Base-by-base conservation (phyloP, 2,329 filamentous ascomycete genomes). In the Exserohilum turcica region DNA sequence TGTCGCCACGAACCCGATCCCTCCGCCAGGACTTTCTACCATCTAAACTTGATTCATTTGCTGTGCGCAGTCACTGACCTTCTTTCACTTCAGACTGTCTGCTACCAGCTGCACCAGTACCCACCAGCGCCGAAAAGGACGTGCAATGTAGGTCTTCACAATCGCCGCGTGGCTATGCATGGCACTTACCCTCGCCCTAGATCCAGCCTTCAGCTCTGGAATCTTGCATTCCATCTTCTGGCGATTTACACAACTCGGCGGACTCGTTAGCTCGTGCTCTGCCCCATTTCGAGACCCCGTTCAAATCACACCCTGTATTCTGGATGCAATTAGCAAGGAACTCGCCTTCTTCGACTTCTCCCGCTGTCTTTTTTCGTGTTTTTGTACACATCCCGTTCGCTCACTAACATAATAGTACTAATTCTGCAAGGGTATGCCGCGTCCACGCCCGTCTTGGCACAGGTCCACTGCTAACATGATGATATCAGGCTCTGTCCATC, bases 251-350 rank as follows among this genome's bases (percentile, higher is more conserved):
- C 64, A 67, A 64, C 54, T 60, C 66, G 70, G 78, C 71, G 78
- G 79, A 81, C 77, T 77, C 79, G 79, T 81, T 81, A 79, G 76
- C 74, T 81, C 79, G 79, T 78, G 77, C 74, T 81, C 77, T 80
- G 74, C 78, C 73, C 35, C 67, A 67, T 70, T 64, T 70, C 66
- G 56, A 64, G 56, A 58, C 58, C 66, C 59, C 67, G 61, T 66
- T 67, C 66, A 72, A 72, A 73, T 70, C 70, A 68, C 68, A 63
- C 65, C 65, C 72, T 68, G 64, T 67, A 60, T 70, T 67, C 71
- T 75, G 74, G 68, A 77, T 78, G 76, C 76, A 71, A 77, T 72
- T 74, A 66, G 71, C 71, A 74, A 73, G 72, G 73, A 71, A 63
- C 63, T 66, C 64, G 49, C 68, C 64, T 57, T 65, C 61, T 66